Evolutionary conservation across 2,329 filamentous ascomycete species (phyloP), one percentile per base, ranked within the genome.

Genomic region (Monosporascus sp.): DNA sequence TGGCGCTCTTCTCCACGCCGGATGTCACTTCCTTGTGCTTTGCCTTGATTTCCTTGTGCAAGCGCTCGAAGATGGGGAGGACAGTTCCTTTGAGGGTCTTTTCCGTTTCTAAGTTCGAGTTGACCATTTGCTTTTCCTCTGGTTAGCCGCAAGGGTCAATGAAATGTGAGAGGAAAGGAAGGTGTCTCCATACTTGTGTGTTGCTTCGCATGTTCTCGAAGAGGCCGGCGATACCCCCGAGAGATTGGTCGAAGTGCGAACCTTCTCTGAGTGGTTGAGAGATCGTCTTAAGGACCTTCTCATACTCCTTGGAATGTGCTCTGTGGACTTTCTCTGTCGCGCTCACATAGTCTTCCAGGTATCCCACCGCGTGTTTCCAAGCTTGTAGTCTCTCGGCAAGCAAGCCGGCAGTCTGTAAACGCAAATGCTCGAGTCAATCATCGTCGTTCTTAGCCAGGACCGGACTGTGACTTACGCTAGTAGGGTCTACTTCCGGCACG

Each of bases 41-140:
- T 75, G 88, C 86, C 81, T 97, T 99, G 78, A 99, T 94, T 71
- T 97, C 94, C 70, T 90, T 87, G 76, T 97, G 92, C 48, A 99
- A 79, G 50, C 91, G 88, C 64, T 95, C 90, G 67, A 99, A 86
- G 58, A 93, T 86, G 38, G 93, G 94, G 20, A 96, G 79, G 31
- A 97, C 88, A 15, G 86, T 86, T 55, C 86, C 87, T 73, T 93
- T 96, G 61, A 99, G 80, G 62, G 85, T 89, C 77, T 94, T 94
- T 63, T 94, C 91, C 6, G 92, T 96, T 70, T 97, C 93, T 63
- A 87, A 75, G 70, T 97, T 93, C 67, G 89, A 87, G 72, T 94
- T 96, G 65, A 91, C 84, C 65, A 97, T 82, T 46, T 87, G 89
- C 80, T 96, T 52, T 44, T 6, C 24, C 35, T 60, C 9, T 24